Percentiles rank a stretch among this genome's conserved stretches.
Evolutionary conservation across 768 basidiomycete genomes (phyloP).

Genomic region (Lyophyllum semitale): DNA sequence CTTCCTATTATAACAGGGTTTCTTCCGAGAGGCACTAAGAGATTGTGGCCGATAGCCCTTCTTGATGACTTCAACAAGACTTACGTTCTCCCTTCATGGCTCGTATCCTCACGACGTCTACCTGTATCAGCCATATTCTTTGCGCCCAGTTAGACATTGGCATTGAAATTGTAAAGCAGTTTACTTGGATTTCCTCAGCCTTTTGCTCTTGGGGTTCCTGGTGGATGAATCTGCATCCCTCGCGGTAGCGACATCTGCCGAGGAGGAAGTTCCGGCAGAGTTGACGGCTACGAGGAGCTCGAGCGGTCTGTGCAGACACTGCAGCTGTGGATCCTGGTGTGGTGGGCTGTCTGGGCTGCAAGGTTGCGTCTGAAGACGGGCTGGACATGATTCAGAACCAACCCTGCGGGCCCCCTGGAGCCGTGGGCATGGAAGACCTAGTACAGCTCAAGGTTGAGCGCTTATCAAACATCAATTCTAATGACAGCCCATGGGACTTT

Average conservation of each 20-base stretch:
- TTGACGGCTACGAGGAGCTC: background rate
- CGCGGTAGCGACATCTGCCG: slow-evolving; percentile 3
- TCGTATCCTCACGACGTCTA: background rate
- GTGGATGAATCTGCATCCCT: slow-evolving; percentile 1
- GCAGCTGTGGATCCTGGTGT: background rate
- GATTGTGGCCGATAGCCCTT: background rate
- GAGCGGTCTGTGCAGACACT: background rate
- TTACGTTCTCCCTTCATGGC: background rate
- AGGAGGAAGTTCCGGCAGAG: background rate
- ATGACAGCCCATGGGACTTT: too few species aligned
- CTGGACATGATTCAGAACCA: background rate
- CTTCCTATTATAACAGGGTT: background rate
- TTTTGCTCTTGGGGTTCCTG: background rate
- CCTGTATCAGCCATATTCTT: background rate
- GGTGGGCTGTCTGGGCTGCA: background rate
- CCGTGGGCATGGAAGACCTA: too few species aligned
- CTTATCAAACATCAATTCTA: too few species aligned
- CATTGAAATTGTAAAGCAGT: background rate
- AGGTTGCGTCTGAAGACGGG: background rate
- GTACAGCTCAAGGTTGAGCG: too few species aligned
- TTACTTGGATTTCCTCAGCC: background rate
- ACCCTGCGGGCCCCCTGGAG: background rate
- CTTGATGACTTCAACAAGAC: background rate
- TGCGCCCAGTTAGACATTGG: background rate
- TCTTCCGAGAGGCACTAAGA: background rate